phyloP scores from a whole-genome alignment of 805 yeast genomes.

The Teunomyces gatunensis region DNA sequence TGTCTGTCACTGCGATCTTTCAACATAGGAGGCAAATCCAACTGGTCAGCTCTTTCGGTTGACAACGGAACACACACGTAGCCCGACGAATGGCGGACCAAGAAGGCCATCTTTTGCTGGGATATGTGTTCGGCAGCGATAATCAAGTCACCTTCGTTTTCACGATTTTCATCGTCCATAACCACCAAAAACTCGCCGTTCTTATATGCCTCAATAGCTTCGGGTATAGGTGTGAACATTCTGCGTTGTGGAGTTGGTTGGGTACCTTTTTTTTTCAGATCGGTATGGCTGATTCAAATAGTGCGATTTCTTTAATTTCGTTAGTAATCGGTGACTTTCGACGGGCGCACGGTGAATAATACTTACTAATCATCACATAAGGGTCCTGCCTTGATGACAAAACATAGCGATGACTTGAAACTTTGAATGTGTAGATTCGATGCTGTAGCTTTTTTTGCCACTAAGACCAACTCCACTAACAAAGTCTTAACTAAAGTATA shows the following conservation, averaged over 20 bases:
- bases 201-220: slow-evolving; percentile 23
- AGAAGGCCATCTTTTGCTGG: slow-evolving; percentile 87
- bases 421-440: no score
- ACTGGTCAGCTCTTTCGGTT: slow-evolving; percentile 70
- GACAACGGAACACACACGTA: slow-evolving; percentile 91
- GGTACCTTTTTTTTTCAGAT: neutral
- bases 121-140: slow-evolving; percentile 85
- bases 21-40: slow-evolving; percentile 79
- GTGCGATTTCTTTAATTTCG: neutral
- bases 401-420: no score
- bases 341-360: neutral
- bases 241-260: neutral
- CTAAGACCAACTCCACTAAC: no score
- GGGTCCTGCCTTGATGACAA: neutral
- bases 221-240: slow-evolving; percentile 10
- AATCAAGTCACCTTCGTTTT: slow-evolving; percentile 95
- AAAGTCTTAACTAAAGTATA: no score
- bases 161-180: slow-evolving; percentile 96
- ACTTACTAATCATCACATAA: neutral
- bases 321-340: neutral
- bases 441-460: no score
- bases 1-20: slow-evolving; percentile 69
- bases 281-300: neutral
- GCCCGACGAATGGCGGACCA: slow-evolving; percentile 85
- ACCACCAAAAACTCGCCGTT: slow-evolving; percentile 85